Conservation (phyloP, 768 basidiomycete species). For the Lactifluus rugatus region DNA sequence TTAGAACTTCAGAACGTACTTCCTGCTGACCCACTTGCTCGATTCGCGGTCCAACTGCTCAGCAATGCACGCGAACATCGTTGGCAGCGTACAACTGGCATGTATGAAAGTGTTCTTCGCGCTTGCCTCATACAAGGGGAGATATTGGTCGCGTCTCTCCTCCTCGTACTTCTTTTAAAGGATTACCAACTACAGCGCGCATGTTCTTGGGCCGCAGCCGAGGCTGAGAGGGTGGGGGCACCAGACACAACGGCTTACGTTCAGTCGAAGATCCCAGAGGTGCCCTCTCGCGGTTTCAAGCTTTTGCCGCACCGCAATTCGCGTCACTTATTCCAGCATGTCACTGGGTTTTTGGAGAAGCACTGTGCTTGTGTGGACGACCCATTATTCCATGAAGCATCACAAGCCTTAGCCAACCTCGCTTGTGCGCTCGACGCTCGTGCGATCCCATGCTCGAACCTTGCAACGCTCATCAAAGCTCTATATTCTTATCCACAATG, state of each 20-base stretch:
- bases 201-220: slow-evolving; percentile 22
- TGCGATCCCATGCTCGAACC: neutral
- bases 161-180: slow-evolving; percentile 56
- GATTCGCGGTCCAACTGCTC: slow-evolving; percentile 46
- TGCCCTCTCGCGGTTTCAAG: slow-evolving; percentile 2
- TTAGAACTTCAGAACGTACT: slow-evolving; percentile 28
- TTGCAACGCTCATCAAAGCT: slow-evolving; percentile 15
- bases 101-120: slow-evolving; percentile 52
- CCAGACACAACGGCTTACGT: slow-evolving; percentile 15
- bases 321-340: neutral
- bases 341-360: slow-evolving; percentile 19
- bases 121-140: slow-evolving; percentile 70
- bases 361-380: slow-evolving; percentile 6
- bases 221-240: slow-evolving; percentile 21
- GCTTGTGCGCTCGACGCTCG: slow-evolving; percentile 10
- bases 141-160: slow-evolving; percentile 61
- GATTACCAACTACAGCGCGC: slow-evolving; percentile 42
- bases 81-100: slow-evolving; percentile 44
- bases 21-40: slow-evolving; percentile 33
- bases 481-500: slow-evolving; percentile 23
- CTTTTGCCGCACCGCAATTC: neutral
- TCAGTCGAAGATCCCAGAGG: slow-evolving; percentile 22
- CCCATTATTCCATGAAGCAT: slow-evolving; percentile 13
- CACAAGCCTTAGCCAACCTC: slow-evolving; percentile 17
- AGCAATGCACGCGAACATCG: slow-evolving; percentile 43